Evolutionary conservation across 2,329 filamentous ascomycete species (phyloP).

Genomic region (Escovopsis sp.): DNA sequence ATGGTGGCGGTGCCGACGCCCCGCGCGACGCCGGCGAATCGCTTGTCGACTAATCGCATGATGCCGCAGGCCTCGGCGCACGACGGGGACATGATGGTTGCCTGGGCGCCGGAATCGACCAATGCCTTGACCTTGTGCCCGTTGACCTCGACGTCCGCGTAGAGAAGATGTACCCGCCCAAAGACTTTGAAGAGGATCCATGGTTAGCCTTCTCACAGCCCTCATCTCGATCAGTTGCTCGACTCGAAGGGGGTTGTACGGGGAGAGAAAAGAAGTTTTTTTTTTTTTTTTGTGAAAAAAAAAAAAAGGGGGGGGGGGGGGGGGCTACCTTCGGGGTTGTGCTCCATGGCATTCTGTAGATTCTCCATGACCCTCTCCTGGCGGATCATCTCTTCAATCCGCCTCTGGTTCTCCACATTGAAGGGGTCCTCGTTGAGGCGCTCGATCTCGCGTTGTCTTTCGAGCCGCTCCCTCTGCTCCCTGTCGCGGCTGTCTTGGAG

Average conservation of each 20-base stretch:
- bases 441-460: slow-evolving; percentile 70
- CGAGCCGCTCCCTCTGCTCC: slow-evolving; percentile 56
- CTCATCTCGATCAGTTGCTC: no score
- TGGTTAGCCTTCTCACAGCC: no score
- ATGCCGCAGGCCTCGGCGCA: slow-evolving; percentile 89
- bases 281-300: no score
- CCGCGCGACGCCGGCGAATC: slow-evolving; percentile 81
- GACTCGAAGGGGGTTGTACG: no score
- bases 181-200: slow-evolving; percentile 47
- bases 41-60: slow-evolving; percentile 85
- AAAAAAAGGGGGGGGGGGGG: neutral
- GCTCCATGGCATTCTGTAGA: slow-evolving; percentile 87
- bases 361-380: slow-evolving; percentile 93
- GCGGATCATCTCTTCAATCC: slow-evolving; percentile 94
- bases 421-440: slow-evolving; percentile 88
- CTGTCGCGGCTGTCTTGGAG: slow-evolving; percentile 53
- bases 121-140: slow-evolving; percentile 84
- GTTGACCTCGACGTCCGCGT: slow-evolving; percentile 92
- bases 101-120: slow-evolving; percentile 93
- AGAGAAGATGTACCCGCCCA: slow-evolving; percentile 87
- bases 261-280: no score
- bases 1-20: slow-evolving; percentile 93
- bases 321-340: slow-evolving; percentile 76
- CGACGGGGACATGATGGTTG: slow-evolving; percentile 94
- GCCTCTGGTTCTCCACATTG: slow-evolving; percentile 76